Evolutionary conservation across 2,329 filamentous ascomycete species (phyloP).

Genomic region (Penicillium psychrosexuale): DNA sequence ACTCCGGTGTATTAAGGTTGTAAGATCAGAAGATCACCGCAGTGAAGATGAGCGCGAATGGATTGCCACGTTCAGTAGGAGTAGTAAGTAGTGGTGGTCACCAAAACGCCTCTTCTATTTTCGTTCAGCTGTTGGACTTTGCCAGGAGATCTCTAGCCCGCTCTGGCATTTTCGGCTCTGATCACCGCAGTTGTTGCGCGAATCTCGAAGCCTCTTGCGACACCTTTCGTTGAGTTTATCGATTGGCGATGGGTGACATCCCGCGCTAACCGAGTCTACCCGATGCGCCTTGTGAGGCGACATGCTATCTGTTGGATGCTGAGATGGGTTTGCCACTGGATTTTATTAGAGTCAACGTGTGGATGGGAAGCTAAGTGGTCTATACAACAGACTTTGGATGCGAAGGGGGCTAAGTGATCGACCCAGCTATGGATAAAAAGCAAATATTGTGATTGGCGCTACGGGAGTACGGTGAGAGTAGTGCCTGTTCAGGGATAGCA

Average conservation of each 20-base stretch:
- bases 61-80: slow-evolving; percentile 22
- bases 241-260: neutral
- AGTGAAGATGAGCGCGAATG: slow-evolving; percentile 15
- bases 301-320: neutral
- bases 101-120: slow-evolving; percentile 8
- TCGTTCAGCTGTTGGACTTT: neutral
- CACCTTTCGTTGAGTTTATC: neutral
- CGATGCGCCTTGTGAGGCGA: slow-evolving; percentile 7
- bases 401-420: slow-evolving; percentile 1
- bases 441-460: neutral
- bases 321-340: slow-evolving; percentile 14
- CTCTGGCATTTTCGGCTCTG: neutral
- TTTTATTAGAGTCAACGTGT: neutral
- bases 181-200: neutral
- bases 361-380: neutral
- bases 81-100: slow-evolving; percentile 6
- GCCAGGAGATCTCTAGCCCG: neutral
- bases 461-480: neutral
- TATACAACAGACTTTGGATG: slow-evolving; percentile 5
- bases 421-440: slow-evolving; percentile 1
- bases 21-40: slow-evolving; percentile 13
- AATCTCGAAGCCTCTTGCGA: neutral
- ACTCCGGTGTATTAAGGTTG: slow-evolving; percentile 13
- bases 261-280: slow-evolving; percentile 15
- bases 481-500: neutral